Conservation (phyloP, 1,284 basidiomycete genomes). For the Melanopsichium pennsylvanicum region DNA sequence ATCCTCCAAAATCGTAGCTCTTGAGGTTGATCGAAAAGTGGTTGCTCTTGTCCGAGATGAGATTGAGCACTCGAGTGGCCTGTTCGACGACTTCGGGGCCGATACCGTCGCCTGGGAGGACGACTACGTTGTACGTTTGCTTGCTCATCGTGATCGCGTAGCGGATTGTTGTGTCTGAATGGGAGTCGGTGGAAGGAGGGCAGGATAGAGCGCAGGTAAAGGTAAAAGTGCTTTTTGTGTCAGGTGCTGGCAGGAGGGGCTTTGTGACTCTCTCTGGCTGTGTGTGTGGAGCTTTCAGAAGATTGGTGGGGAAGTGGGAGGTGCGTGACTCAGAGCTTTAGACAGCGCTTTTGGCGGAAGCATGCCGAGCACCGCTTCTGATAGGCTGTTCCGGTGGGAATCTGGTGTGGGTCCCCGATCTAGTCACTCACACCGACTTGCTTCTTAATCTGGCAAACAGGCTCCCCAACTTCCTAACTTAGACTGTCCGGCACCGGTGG, state of each 20-base stretch:
- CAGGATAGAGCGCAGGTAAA: background rate
- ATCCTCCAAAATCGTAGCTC: slow-evolving; percentile 83
- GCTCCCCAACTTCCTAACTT: no score
- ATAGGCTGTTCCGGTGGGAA: no score
- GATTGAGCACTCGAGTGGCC: slow-evolving; percentile 83
- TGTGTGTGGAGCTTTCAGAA: slow-evolving; percentile 14
- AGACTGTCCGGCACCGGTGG: no score
- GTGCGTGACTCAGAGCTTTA: slow-evolving; percentile 11
- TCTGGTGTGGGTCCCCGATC: no score
- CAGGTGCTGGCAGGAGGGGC: no score
- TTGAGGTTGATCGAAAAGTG: slow-evolving; percentile 76
- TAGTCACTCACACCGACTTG: no score
- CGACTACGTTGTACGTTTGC: slow-evolving; percentile 60
- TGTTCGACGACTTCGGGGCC: slow-evolving; percentile 93
- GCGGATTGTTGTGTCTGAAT: no score
- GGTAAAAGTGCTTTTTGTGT: background rate
- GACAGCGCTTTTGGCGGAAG: background rate
- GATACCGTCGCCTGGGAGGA: slow-evolving; percentile 95
- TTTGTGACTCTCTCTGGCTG: no score
- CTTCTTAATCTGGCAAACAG: no score
- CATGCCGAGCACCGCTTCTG: no score
- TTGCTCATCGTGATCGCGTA: slow-evolving; percentile 21
- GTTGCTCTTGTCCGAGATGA: slow-evolving; percentile 73
- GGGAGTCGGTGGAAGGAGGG: background rate
- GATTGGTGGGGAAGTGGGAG: slow-evolving; percentile 16